Evolutionary conservation across 1,284 basidiomycete species (phyloP).

Genomic region (Cerrena zonata): DNA sequence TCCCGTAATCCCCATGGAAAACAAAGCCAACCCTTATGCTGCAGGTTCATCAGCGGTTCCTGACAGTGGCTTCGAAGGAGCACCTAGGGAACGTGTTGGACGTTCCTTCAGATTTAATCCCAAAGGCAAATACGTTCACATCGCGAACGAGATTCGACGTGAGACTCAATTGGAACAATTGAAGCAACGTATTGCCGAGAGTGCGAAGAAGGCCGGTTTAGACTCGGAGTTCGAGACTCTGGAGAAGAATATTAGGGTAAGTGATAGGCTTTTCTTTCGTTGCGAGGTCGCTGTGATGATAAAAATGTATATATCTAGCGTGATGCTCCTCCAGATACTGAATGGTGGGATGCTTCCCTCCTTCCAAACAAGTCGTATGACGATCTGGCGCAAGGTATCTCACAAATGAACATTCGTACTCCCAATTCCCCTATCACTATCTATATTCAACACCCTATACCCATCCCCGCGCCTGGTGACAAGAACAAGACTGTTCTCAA

Average conservation of each 20-base stretch:
- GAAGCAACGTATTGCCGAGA: slow-evolving; percentile 88
- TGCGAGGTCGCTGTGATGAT: not conserved
- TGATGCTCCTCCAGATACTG: slow-evolving; percentile 79
- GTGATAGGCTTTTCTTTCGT: slow-evolving; percentile 17
- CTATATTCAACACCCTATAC: slow-evolving; percentile 95
- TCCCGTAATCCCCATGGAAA: slow-evolving; percentile 34
- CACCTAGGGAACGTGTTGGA: slow-evolving; percentile 64
- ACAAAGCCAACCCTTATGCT: slow-evolving; percentile 70
- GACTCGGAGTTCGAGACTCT: slow-evolving; percentile 87
- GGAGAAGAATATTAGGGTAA: slow-evolving; percentile 80
- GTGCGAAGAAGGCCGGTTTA: slow-evolving; percentile 86
- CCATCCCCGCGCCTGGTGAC: slow-evolving; percentile 86
- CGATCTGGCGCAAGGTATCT: slow-evolving; percentile 57
- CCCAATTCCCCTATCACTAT: slow-evolving; percentile 78
- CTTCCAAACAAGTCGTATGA: slow-evolving; percentile 77
- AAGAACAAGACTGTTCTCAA: slow-evolving; percentile 73
- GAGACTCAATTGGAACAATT: slow-evolving; percentile 85
- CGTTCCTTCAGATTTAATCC: slow-evolving; percentile 79
- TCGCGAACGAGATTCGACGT: slow-evolving; percentile 80
- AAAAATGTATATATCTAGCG: slow-evolving; percentile 41
- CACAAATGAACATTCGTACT: slow-evolving; percentile 56
- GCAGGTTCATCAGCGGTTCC: slow-evolving; percentile 34
- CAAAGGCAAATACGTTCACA: slow-evolving; percentile 84
- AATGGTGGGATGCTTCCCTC: slow-evolving; percentile 97
- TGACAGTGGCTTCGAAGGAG: slow-evolving; percentile 63